These are phyloP conservation scores for Trametes versicolor DNA, from an alignment of 1,284 basidiomycete genomes.

Conservation along the genomic window DNA sequence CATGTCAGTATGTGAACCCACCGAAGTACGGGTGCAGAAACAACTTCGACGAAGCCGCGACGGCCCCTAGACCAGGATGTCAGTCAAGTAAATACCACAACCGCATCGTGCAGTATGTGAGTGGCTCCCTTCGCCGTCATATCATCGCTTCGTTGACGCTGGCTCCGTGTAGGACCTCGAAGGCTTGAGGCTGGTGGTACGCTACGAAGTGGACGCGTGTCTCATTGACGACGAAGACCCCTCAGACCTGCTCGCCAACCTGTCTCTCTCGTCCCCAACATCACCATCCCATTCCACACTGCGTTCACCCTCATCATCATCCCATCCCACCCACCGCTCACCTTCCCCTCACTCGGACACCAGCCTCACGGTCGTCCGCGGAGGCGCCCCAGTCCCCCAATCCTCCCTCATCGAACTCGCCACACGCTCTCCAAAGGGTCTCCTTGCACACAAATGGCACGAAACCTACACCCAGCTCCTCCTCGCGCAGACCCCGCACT, in stretches of 20 bases:
- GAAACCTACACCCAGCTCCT: slow-evolving; percentile 61
- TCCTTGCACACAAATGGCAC: slow-evolving; percentile 50
- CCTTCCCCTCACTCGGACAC: slow-evolving; percentile 10
- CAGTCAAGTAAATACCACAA: slow-evolving; percentile 55
- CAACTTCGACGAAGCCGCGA: slow-evolving; percentile 59
- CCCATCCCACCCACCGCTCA: background rate
- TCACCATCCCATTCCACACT: slow-evolving; percentile 1
- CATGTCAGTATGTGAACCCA: slow-evolving; percentile 7
- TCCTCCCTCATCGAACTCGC: slow-evolving; percentile 58
- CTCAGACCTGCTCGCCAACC: slow-evolving; percentile 14
- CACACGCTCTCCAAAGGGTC: slow-evolving; percentile 50
- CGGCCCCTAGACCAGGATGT: slow-evolving; percentile 51
- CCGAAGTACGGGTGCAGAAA: slow-evolving; percentile 48
- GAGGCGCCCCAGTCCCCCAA: slow-evolving; percentile 53
- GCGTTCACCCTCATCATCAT: background rate
- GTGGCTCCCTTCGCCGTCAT: slow-evolving; percentile 24
- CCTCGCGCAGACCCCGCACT: slow-evolving; percentile 62
- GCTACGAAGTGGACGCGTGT: slow-evolving; percentile 45
- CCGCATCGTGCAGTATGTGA: slow-evolving; percentile 60
- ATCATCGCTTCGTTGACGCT: background rate
- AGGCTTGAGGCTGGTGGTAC: slow-evolving; percentile 41
- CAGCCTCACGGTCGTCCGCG: slow-evolving; percentile 39
- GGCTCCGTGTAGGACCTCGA: slow-evolving; percentile 37
- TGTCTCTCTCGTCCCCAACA: slow-evolving; percentile 11
- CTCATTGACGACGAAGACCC: slow-evolving; percentile 18